Evolutionary conservation across 257 asterid genomes (phyloP).

Genomic region (Henckelia pumila): DNA sequence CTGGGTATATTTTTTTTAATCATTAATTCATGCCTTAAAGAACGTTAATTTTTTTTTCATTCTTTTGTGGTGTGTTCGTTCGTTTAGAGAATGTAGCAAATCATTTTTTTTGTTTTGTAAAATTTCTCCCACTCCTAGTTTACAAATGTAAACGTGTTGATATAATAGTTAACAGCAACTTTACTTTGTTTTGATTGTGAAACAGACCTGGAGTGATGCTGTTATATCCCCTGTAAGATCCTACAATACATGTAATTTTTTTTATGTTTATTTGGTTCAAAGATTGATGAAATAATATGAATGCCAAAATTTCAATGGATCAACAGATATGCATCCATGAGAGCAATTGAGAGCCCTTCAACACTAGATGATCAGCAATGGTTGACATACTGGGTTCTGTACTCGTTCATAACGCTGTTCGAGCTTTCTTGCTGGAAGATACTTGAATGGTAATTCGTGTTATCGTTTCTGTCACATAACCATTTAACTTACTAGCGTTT

Average conservation of each 20-base stretch:
- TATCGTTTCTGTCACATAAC: neutral
- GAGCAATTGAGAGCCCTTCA: conserved; percentile 93
- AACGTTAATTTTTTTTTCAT: too few relatives aligned
- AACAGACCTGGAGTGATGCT: conserved; percentile 92
- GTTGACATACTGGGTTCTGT: conserved; percentile 89
- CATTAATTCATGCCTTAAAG: too few relatives aligned
- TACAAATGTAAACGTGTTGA: too few relatives aligned
- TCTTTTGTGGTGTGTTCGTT: neutral
- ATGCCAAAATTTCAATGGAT: neutral
- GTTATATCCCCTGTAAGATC: conserved; percentile 79
- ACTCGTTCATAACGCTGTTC: conserved; percentile 67
- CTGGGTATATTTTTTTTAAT: neutral
- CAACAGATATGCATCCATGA: conserved; percentile 68
- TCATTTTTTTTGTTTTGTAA: too few relatives aligned
- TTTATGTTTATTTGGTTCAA: conserved; percentile 11
- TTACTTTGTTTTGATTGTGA: conserved; percentile 19
- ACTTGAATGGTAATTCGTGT: conserved; percentile 65
- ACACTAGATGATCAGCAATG: conserved; percentile 87
- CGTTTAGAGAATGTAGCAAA: too few relatives aligned
- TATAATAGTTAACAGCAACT: neutral
- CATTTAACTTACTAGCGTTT: neutral
- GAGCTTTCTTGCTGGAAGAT: conserved; percentile 81
- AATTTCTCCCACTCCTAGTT: too few relatives aligned
- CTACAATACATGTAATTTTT: neutral
- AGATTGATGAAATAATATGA: neutral